Evolutionary conservation across 352 stramenopile genomes (phyloP).

Genomic region (Phytopythium montanum): DNA sequence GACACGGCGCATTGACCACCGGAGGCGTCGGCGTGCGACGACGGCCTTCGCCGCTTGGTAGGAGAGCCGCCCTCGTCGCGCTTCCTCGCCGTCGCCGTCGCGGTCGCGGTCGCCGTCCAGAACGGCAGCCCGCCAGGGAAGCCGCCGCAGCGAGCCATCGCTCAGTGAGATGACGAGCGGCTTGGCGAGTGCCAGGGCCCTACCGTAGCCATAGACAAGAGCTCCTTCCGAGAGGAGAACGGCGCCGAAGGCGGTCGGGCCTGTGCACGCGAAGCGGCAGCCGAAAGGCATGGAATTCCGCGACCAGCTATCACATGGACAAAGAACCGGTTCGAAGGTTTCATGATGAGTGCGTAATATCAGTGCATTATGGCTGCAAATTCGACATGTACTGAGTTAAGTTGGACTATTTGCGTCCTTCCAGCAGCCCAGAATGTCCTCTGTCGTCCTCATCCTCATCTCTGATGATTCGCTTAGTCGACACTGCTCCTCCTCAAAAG

Average conservation of each 20-base stretch:
- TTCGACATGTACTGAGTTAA: no score
- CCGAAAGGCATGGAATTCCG: background rate
- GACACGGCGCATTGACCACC: background rate
- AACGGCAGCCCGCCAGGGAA: background rate
- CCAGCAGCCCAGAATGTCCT: no score
- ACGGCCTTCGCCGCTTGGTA: background rate
- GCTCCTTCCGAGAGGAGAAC: no score
- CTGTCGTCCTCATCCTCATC: no score
- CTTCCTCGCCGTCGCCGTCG: background rate
- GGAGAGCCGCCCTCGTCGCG: background rate
- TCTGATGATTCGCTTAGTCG: no score
- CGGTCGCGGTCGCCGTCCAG: background rate
- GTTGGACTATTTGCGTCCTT: no score
- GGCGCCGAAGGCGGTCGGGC: conserved; percentile 3
- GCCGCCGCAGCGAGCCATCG: background rate
- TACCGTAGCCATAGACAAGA: background rate
- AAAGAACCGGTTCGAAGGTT: no score
- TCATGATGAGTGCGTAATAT: no score
- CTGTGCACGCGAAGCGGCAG: background rate
- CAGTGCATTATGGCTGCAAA: no score
- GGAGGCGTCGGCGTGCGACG: background rate
- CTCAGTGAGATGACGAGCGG: background rate
- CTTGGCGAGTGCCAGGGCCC: background rate
- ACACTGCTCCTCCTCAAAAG: conserved; percentile 17
- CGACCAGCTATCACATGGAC: background rate